These are phyloP conservation scores for Talaromyces thailandensis DNA, from an alignment of 495 filamentous ascomycete species.

Conservation along the genomic window DNA sequence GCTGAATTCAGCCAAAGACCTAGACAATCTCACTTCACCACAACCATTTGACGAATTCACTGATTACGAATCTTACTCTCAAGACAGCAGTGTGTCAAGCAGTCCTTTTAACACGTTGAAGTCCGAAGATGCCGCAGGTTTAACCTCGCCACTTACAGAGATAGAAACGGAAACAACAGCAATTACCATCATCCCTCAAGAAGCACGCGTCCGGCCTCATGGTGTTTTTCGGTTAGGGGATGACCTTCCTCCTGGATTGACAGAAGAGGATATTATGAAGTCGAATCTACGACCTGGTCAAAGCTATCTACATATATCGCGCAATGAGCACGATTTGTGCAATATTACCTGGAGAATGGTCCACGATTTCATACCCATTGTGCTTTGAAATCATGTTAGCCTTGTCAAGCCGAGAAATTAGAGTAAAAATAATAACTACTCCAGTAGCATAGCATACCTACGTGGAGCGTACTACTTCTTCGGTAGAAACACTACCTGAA, in stretches of 20 bases:
- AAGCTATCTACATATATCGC: conserved; percentile 13
- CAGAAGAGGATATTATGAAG: conserved; percentile 11
- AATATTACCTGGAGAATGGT: conserved; percentile 12
- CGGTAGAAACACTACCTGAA: no score
- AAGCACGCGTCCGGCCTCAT: conserved; percentile 20
- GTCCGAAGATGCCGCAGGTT: not conserved
- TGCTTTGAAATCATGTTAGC: not conserved
- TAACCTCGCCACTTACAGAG: not conserved
- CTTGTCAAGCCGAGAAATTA: no score
- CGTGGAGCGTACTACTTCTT: no score
- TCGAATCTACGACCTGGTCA: conserved; percentile 11
- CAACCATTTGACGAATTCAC: not conserved
- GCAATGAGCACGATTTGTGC: conserved; percentile 12
- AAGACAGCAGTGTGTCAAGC: not conserved
- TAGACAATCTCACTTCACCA: not conserved
- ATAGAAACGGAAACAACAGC: not conserved
- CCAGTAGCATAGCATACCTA: no score
- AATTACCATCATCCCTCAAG: conserved; percentile 15
- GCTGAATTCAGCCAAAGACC: conserved; percentile 1
- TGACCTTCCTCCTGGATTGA: conserved; percentile 12
- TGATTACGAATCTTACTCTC: not conserved
- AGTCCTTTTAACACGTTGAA: not conserved
- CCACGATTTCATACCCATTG: not conserved
- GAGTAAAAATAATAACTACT: no score
- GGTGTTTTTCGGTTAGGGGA: conserved; percentile 16